Base-by-base conservation (phyloP, 140 eudicot genomes). In the Oenanthe javanica region DNA sequence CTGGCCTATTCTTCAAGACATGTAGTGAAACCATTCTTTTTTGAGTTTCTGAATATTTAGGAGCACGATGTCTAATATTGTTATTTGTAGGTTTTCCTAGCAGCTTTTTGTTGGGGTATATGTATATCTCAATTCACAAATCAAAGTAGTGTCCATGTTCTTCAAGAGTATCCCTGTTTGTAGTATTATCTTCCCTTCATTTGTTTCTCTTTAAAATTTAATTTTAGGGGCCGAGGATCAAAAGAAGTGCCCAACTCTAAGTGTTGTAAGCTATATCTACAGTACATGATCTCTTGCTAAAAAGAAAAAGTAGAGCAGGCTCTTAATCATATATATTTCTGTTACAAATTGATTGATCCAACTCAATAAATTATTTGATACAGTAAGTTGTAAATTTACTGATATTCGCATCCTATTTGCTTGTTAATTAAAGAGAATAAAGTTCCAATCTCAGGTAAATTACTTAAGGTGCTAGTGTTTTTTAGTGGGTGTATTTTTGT, bases 1-100 rank as follows among this genome's bases (percentile, higher is more conserved):
- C 81, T 90, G 98, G 97, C 98, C 98, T 27, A 81, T 94, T 81
- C 84, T 94, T 73, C 86, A 87, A 84, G 89, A 89, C 4, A 79
- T 94, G 48, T 94, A 92, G 87, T 52, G 73, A 64, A 38, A 54
- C 82, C 36, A n/a, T 73, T 49, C 15, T n/a, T 46, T 74, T 9
- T 15, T 46, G 73, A 67, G 46, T 38, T 36, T 21, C 21, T 31
- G 46, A 67, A 31, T 13, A 3, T 0, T 11, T 27, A 13, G 73
- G 46, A 67, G 73, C 73, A 31, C 31, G 46, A 67, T 19, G 18
- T 31, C 3, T 38, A 14, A 36, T 27, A 38, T 67, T 31, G 5
- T 11, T 31, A 9, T 9, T 64, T 23, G 36, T 63, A n/a, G 73
- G n/a, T 9, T 67, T 67, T 67, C n/a, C 73, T 4, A 67, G 46